Evolutionary conservation across 306 rosid genomes (phyloP), one percentile per base, ranked within the genome.

Genomic region (Echinosophora koreensis): DNA sequence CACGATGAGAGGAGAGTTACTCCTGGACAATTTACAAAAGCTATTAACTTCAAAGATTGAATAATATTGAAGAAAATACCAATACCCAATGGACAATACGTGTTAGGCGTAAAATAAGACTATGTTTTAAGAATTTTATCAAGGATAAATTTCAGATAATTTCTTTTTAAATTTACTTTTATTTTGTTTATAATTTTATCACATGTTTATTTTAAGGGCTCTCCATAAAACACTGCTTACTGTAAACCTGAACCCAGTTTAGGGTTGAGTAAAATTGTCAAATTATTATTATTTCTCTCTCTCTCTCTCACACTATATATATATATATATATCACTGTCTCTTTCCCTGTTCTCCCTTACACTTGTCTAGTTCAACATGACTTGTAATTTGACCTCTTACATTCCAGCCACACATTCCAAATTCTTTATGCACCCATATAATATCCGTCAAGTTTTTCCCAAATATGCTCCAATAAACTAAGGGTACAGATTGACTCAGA

Each of bases 391-490:
- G 30, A 34, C 34, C 12, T 16, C 49, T 27, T 50, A 3, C 27
- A 14, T 13, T 16, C 47, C 69, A 44, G 4, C 47, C 58, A 28
- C 32, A 60, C 17, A 50, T 1, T 50, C 55, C 18, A 8, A 58
- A 58, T 27, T 56, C 10, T n/a, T 44, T 46, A 15, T 12, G 44
- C n/a, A 28, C 11, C 0, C 12, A 44, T 44, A 39, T 1, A 49
- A 2, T 27, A 14, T 14, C 11, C 28, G 12, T 30, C 11, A 59
- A 5, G 68, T 9, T 59, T 57, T 73, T 28, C 12, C 51, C 55
- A 54, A 54, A 52, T 42, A 73, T 73, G 42, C 39, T 44, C 58
- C 69, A 37, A 73, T 72, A 30, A 5, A 42, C 65, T 13, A 14
- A 14, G 15, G 55, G 55, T 5, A 11, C 17, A 49, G 55, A 11